A percentile compares a stretch with the other conserved stretches of the same genome.
These are phyloP conservation scores for Suhomyces chickasaworum DNA, from an alignment of 1,139 yeast genomes.

Conservation along the genomic window DNA sequence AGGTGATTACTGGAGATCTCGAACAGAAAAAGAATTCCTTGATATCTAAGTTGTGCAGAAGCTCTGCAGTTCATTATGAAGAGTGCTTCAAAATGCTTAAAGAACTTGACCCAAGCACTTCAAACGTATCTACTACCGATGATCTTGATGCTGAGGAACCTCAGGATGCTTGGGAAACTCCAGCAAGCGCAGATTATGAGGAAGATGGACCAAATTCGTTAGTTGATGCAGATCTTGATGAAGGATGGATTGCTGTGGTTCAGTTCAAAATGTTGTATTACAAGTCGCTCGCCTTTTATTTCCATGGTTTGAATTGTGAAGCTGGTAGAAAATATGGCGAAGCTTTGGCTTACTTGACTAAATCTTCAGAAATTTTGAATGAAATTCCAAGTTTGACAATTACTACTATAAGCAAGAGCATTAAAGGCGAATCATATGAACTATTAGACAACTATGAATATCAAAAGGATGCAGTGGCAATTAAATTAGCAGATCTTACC, in stretches of 20 bases:
- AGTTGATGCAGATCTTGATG: conserved; percentile 47
- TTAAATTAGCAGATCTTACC: conserved; percentile 51
- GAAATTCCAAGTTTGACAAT: conserved; percentile 30
- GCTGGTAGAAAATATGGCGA: conserved; percentile 64
- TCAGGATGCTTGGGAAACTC: conserved; percentile 11
- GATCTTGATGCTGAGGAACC: conserved; percentile 17
- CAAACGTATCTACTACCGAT: conserved; percentile 15
- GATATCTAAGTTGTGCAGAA: conserved; percentile 69
- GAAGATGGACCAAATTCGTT: conserved; percentile 42
- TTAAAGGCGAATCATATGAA: conserved; percentile 33
- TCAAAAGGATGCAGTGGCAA: conserved; percentile 47
- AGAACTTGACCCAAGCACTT: conserved; percentile 28
- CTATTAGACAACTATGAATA: conserved; percentile 46
- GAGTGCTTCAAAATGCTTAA: conserved; percentile 44
- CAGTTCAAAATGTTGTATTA: conserved; percentile 54
- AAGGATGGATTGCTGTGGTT: conserved; percentile 45
- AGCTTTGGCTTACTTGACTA: conserved; percentile 67
- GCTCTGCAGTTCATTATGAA: conserved; percentile 59
- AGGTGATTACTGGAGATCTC: conserved; percentile 53
- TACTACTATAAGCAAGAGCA: conserved; percentile 28
- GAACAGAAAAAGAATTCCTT: conserved; percentile 61
- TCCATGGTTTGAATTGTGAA: conserved; percentile 54
- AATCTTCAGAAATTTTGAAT: conserved; percentile 46
- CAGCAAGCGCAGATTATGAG: conserved; percentile 24
- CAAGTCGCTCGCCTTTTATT: conserved; percentile 48